Base-by-base conservation (phyloP, 1,284 basidiomycete species). In the Jaminaea rosea region DNA sequence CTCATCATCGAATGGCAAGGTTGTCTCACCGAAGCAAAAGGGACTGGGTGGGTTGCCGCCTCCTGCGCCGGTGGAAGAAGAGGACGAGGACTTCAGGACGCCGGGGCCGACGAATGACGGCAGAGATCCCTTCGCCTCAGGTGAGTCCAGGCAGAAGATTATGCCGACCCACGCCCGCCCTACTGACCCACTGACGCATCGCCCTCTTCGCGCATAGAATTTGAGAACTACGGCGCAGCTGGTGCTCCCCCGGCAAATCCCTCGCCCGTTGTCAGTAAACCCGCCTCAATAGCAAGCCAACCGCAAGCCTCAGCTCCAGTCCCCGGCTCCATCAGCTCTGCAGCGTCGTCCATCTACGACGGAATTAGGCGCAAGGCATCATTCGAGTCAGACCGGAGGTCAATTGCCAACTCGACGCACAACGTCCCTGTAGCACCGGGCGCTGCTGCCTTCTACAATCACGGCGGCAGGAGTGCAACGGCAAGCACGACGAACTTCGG, bases 331-430 rank as follows among this genome's bases (percentile, higher is more conserved):
- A n/a, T n/a, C n/a, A n/a, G n/a, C n/a, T 67, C 65, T 8, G 61
- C 58, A 2, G 60, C 62, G 3, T 67, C 65, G 10, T 67, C 65
- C 13, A 53, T 65, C 47, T 65, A 65, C 32, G 63, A 56, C 41
- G 61, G 59, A 2, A 42, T 21, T 6, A 49, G 61, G 17, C 53
- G 62, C 21, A 49, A 59, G 36, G 60, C 55, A 21, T 67, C 65
- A 5, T 52, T 63, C 28, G 65, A 67, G 44, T 67, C 65, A 19
- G 65, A 67, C 49, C 55, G 60, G 9, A 58, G 59, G 26, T 63
- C 63, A 10, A 59, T 67, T 17, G 57, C 59, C 51, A 63, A 59
- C 31, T 67, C 65, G 24, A 57, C 66, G 19, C 64, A 63, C 50
- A 60, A 55, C 15, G 50, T 65, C 3, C 58, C 58, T 19, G 58